These are phyloP conservation scores for Pterula multifida DNA, from an alignment of 1,284 basidiomycete species.

Conservation along the genomic window DNA sequence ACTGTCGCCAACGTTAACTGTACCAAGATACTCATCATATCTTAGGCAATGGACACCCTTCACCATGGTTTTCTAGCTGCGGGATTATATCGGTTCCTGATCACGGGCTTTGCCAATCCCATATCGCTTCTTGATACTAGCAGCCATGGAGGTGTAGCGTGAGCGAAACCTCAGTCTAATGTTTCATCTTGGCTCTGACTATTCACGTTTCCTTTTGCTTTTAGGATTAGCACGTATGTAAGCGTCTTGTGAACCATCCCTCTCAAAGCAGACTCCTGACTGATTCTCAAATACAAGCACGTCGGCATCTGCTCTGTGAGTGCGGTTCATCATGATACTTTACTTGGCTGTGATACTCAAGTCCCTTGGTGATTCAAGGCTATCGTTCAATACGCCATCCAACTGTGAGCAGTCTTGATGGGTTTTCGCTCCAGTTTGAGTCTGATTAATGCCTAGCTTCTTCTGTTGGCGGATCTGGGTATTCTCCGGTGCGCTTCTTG, in stretches of 20 bases:
- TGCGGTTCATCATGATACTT: no score
- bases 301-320: not conserved
- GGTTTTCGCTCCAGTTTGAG: not conserved
- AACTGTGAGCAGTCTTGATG: not conserved
- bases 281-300: no score
- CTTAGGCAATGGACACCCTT: not conserved
- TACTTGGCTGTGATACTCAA: no score
- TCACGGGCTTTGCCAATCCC: not conserved
- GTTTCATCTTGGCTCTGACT: not conserved
- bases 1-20: no score
- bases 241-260: no score
- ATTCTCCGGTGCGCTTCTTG: not conserved
- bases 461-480: not conserved
- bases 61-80: not conserved
- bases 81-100: not conserved
- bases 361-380: not conserved
- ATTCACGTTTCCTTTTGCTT: not conserved
- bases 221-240: not conserved
- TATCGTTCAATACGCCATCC: not conserved
- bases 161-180: not conserved
- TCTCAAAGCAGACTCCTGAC: no score
- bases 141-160: not conserved
- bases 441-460: not conserved
- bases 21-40: not conserved
- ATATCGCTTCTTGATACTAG: not conserved